Evolutionary conservation across 2,329 filamentous ascomycete species (phyloP), one percentile per base, ranked within the genome.

Genomic region (Dothistroma pini): DNA sequence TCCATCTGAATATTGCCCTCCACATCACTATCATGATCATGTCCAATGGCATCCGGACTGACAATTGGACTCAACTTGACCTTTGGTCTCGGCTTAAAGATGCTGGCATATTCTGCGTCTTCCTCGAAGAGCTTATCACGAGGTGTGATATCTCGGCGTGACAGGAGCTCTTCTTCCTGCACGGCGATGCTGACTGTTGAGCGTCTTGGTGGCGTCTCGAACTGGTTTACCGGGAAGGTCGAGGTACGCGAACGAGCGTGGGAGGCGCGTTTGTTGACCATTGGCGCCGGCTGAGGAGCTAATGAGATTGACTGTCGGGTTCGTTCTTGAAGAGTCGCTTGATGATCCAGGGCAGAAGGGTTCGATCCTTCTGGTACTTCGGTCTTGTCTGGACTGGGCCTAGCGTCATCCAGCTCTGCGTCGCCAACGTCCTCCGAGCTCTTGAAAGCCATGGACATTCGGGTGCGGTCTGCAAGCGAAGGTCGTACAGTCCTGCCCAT

Each of bases 71-170:
- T 96, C 11, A 85, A 84, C 65, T 88, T 87, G 66, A 97, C 86
- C 74, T 87, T 89, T 0, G 93, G 93, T 66, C 93, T 78, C 65
- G 90, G 93, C 76, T 88, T 90, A 74, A 97, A 97, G 0, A 96
- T 88, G 29, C 88, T 89, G 61, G 89, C 88, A 74, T 91, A 89
- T 62, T 96, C 91, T 4, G 83, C 81, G 66, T 91, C 87, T 58
- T 87, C 83, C 16, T 82, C 82, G 31, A 96, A 86, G 47, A 96
- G 76, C 65, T 88, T 84, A 70, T 93, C 88, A 0, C 83, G 81
- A 9, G 89, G 81, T 1, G 86, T 81, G 4, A 79, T 76, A 22
- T 74, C 76, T 62, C 77, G 64, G 4, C 53, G 34, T 9, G 35
- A n/a, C 12, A 11, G 55, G 25, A 1, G 41, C 41, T 51, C 25